Evolutionary conservation across 768 basidiomycete genomes (phyloP).

Genomic region (Leccinum subtestaceum): DNA sequence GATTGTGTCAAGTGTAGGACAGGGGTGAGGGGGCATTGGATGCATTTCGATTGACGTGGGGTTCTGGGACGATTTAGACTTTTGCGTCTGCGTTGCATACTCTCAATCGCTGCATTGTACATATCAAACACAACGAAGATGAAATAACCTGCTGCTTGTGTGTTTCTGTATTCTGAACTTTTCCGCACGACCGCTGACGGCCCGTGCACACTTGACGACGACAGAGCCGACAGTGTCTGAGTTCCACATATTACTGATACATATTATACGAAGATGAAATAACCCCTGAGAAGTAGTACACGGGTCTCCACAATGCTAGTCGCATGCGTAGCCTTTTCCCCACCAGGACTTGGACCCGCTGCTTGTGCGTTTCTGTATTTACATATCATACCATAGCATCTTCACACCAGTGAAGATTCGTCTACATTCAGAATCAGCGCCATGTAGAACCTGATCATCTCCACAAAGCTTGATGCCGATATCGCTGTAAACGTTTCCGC

Average conservation of each 20-base stretch:
- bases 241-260: neutral
- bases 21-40: constrained; percentile 69
- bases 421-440: constrained; percentile 67
- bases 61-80: neutral
- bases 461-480: constrained; percentile 51
- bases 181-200: neutral
- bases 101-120: constrained; percentile 4
- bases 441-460: constrained; percentile 64
- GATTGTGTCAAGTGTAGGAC: constrained; percentile 66
- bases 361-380: too few species aligned
- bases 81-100: neutral
- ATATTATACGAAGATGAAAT: too few species aligned
- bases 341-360: too few species aligned
- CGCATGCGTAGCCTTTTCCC: too few species aligned
- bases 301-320: too few species aligned
- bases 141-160: constrained; percentile 2
- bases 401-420: constrained; percentile 36
- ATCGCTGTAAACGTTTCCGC: constrained; percentile 33
- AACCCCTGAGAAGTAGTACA: too few species aligned
- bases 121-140: neutral
- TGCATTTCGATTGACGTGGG: constrained; percentile 52
- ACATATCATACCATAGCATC: neutral
- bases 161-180: neutral
- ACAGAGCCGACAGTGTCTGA: neutral
- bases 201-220: neutral